Percentiles rank a stretch among this genome's conserved stretches.
phyloP scores from a whole-genome alignment of 163 green algal genomes.

The Scenedesmus sp. region DNA sequence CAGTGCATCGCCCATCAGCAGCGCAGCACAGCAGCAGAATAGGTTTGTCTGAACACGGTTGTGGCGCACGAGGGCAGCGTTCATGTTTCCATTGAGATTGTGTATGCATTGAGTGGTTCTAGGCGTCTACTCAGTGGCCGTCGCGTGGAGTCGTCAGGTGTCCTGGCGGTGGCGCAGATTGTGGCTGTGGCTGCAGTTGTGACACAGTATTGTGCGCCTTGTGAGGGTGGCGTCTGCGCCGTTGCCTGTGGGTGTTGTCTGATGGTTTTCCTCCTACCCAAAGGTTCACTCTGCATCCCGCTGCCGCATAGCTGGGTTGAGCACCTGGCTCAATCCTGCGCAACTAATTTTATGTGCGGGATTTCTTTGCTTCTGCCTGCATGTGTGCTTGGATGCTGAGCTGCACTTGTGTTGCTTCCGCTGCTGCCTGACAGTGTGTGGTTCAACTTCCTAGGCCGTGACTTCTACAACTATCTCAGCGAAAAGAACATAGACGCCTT shows the following conservation, averaged over 20 bases:
- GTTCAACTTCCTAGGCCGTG: constrained; percentile 98
- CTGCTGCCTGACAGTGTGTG: constrained; percentile 72
- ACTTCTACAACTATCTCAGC: constrained; percentile 98
- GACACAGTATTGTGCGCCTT: not conserved
- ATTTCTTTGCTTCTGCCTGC: not conserved
- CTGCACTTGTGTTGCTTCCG: not conserved
- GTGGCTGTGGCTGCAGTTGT: not conserved
- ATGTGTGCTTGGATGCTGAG: constrained; percentile 1
- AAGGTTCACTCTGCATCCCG: too few relatives aligned
- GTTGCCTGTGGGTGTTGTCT: not conserved
- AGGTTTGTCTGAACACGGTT: not conserved
- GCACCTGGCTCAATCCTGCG: too few relatives aligned
- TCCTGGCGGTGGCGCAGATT: not conserved
- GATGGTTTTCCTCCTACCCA: not conserved
- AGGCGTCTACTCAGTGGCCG: too few relatives aligned
- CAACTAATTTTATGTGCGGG: too few relatives aligned
- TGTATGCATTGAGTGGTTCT: not conserved
- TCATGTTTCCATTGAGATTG: not conserved
- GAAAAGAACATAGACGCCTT: constrained; percentile 92
- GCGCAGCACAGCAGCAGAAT: not conserved
- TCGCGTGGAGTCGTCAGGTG: not conserved
- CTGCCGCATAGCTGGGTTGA: not conserved
- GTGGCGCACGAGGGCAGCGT: not conserved
- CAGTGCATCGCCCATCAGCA: not conserved
- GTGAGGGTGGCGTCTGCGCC: too few relatives aligned